Evolutionary conservation across 306 rosid genomes (phyloP).

Genomic region (Fragaria vesca): DNA sequence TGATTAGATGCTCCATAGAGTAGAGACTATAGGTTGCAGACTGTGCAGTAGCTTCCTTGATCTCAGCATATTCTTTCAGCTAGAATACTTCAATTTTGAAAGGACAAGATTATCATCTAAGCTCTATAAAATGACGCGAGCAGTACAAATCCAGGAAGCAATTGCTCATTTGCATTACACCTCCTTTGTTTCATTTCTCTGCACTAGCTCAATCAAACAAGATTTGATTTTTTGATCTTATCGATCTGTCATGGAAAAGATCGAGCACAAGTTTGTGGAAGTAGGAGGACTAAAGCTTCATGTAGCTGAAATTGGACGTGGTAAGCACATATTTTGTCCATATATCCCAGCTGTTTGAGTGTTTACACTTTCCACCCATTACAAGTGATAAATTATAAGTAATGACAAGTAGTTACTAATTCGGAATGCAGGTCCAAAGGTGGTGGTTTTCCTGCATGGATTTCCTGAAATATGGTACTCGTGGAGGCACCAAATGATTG

Average conservation of each 20-base stretch:
- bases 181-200: background rate
- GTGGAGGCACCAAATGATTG: slow-evolving; percentile 76
- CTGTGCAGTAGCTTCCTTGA: background rate
- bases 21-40: background rate
- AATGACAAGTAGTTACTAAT: background rate
- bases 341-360: background rate
- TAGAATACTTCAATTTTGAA: background rate
- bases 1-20: background rate
- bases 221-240: background rate
- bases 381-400: background rate
- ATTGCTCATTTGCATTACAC: background rate
- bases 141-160: background rate
- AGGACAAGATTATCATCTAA: background rate
- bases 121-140: background rate
- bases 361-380: background rate
- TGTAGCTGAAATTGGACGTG: slow-evolving; percentile 61
- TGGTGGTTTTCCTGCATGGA: slow-evolving; percentile 72
- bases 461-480: slow-evolving; percentile 84
- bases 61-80: background rate
- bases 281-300: slow-evolving; percentile 67
- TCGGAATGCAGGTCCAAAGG: slow-evolving; percentile 45
- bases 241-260: slow-evolving; percentile 49
- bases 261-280: slow-evolving; percentile 50
- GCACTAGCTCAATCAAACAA: background rate
- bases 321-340: slow-evolving; percentile 4